A percentile compares a stretch with the other conserved stretches of the same genome.
Conservation (phyloP, 495 filamentous ascomycete species). For the Extremus antarcticus region DNA sequence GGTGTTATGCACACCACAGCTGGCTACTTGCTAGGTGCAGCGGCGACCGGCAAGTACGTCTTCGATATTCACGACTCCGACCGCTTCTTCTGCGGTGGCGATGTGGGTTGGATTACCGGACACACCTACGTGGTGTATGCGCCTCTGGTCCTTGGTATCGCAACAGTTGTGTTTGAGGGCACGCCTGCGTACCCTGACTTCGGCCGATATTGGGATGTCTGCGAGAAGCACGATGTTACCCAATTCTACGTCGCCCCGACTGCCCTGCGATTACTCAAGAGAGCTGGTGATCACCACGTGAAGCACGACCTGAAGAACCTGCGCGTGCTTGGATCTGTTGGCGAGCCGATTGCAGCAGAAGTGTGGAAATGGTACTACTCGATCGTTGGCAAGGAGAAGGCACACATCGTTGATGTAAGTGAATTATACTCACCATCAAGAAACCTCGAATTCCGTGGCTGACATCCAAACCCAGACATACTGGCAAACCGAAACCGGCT, state of each 20-base stretch:
- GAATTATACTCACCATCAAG: neutral
- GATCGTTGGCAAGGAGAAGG: conserved; percentile 84
- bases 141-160: conserved; percentile 79
- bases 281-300: conserved; percentile 85
- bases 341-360: conserved; percentile 95
- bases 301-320: conserved; percentile 80
- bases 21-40: conserved; percentile 87
- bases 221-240: conserved; percentile 86
- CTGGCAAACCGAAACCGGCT: conserved; percentile 99
- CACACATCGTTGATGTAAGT: conserved; percentile 90
- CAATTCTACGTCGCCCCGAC: conserved; percentile 99
- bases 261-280: conserved; percentile 83
- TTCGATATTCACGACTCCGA: conserved; percentile 96
- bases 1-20: conserved; percentile 97
- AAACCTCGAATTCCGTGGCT: neutral
- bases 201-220: conserved; percentile 97
- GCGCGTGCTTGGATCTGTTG: conserved; percentile 88
- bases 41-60: conserved; percentile 91
- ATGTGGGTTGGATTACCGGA: conserved; percentile 99
- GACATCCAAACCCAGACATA: conserved; percentile 94
- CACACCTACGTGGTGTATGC: conserved; percentile 99
- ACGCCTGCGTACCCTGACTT: conserved; percentile 96
- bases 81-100: conserved; percentile 92
- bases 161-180: conserved; percentile 97
- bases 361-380: conserved; percentile 99